Conservation (phyloP, 352 stramenopile genomes). For the Phytophthora agathidicida region DNA sequence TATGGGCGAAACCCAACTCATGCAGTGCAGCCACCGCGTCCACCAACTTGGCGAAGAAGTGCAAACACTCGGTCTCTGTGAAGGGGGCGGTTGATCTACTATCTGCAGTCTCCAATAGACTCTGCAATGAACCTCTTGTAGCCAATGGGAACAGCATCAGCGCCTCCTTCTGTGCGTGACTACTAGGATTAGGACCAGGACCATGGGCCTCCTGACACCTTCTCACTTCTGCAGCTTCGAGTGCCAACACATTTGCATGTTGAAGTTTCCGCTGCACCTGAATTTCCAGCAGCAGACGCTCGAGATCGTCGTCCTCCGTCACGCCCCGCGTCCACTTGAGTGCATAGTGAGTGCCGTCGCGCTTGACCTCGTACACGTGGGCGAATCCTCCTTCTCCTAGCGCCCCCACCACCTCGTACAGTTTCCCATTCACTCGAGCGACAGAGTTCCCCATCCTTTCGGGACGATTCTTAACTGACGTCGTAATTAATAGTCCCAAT, state of each 20-base stretch:
- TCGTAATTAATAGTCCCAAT: slow-evolving; percentile 1
- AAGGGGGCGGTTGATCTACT: slow-evolving; percentile 36
- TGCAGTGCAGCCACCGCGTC: slow-evolving; percentile 69
- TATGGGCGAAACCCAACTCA: slow-evolving; percentile 60
- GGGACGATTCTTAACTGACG: not conserved
- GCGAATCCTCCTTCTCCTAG: slow-evolving; percentile 80
- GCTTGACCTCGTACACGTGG: slow-evolving; percentile 61
- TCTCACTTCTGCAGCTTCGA: slow-evolving; percentile 63
- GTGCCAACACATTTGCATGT: slow-evolving; percentile 56
- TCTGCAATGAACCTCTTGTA: slow-evolving; percentile 60
- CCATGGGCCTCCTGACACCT: not conserved
- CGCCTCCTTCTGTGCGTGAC: slow-evolving; percentile 49
- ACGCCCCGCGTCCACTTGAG: slow-evolving; percentile 73
- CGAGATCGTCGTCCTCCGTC: slow-evolving; percentile 58
- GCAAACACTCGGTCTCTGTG: slow-evolving; percentile 50
- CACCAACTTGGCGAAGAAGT: slow-evolving; percentile 60
- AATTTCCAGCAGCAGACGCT: slow-evolving; percentile 74
- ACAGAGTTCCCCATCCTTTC: slow-evolving; percentile 64
- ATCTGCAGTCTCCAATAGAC: slow-evolving; percentile 44
- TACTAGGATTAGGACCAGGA: too few species aligned
- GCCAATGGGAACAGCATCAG: slow-evolving; percentile 70
- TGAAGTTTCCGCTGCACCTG: slow-evolving; percentile 64
- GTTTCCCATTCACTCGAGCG: slow-evolving; percentile 61
- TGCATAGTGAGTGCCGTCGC: slow-evolving; percentile 43
- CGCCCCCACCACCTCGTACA: slow-evolving; percentile 55